phyloP scores from a whole-genome alignment of 139 green algal species.

The Asterochloris sp. region DNA sequence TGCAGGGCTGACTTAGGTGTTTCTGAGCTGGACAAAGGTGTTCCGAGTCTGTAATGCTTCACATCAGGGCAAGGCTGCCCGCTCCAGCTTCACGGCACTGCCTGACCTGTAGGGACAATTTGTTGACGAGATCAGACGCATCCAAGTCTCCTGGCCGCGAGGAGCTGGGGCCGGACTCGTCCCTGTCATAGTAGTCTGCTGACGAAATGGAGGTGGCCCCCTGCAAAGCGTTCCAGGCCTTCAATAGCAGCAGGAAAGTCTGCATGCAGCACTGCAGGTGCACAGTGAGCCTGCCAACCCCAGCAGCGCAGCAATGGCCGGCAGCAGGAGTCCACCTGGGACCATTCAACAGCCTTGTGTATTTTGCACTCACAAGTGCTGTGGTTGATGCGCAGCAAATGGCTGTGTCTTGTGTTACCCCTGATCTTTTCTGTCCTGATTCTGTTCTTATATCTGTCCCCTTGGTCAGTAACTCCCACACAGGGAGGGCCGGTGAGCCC shows the following conservation, averaged over 20 bases:
- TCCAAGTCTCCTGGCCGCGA: conserved; percentile 37
- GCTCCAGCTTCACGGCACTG: not conserved
- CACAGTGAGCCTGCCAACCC: not conserved
- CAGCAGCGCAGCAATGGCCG: not conserved
- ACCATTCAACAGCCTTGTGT: not conserved
- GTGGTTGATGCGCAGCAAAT: not conserved
- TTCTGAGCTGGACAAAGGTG: not conserved
- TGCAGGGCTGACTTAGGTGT: not conserved
- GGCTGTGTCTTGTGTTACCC: too few species aligned
- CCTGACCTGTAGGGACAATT: conserved; percentile 60
- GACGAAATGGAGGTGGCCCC: conserved; percentile 73
- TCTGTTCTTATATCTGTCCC: too few species aligned
- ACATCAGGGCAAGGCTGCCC: too few species aligned
- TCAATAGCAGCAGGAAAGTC: not conserved
- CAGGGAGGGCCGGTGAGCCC: too few species aligned
- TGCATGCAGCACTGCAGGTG: not conserved
- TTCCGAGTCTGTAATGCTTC: too few species aligned
- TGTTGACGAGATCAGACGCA: conserved; percentile 73
- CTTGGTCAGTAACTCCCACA: too few species aligned
- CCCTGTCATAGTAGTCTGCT: conserved; percentile 71
- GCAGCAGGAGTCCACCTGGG: too few species aligned
- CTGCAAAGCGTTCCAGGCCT: conserved; percentile 34
- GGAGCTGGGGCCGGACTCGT: conserved; percentile 14
- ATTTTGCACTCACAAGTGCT: not conserved
- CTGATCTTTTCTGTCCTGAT: too few species aligned